These are phyloP conservation scores for Rosa lucieae DNA, from an alignment of 306 rosid species.

Conservation along the genomic window DNA sequence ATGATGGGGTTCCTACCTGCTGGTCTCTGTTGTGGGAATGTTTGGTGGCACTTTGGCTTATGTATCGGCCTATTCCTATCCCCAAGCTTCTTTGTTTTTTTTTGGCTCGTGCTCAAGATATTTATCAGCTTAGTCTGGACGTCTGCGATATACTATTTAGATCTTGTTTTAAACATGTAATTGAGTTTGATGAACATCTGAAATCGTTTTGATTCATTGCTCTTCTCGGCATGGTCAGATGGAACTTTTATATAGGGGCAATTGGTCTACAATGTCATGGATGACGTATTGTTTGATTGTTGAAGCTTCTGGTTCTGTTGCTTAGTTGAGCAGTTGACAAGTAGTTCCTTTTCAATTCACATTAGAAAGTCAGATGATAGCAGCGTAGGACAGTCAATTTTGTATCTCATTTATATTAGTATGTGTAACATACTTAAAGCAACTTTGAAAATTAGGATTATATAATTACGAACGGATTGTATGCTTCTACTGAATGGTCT, in stretches of 20 bases:
- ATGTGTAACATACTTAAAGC: background rate
- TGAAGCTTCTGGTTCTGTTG: background rate
- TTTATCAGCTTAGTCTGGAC: background rate
- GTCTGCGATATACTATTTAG: background rate
- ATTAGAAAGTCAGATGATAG: background rate
- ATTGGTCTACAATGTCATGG: background rate
- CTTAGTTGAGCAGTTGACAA: background rate
- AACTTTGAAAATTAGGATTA: background rate
- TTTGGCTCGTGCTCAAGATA: background rate
- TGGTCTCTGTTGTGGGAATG: background rate
- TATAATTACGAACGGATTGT: background rate
- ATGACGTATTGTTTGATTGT: background rate
- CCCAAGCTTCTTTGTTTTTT: background rate
- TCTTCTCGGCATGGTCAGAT: background rate
- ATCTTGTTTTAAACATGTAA: background rate
- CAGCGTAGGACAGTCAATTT: background rate
- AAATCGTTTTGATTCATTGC: background rate
- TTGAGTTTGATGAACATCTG: background rate
- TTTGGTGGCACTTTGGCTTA: background rate
- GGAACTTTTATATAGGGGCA: background rate
- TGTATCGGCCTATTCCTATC: background rate
- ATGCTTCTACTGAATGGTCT: background rate
- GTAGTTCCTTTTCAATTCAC: background rate
- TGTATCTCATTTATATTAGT: background rate
- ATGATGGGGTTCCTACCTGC: background rate